phyloP scores from a whole-genome alignment of 192 early-diverging fungal genomes.

The Rhizoclosmatium sp. region DNA sequence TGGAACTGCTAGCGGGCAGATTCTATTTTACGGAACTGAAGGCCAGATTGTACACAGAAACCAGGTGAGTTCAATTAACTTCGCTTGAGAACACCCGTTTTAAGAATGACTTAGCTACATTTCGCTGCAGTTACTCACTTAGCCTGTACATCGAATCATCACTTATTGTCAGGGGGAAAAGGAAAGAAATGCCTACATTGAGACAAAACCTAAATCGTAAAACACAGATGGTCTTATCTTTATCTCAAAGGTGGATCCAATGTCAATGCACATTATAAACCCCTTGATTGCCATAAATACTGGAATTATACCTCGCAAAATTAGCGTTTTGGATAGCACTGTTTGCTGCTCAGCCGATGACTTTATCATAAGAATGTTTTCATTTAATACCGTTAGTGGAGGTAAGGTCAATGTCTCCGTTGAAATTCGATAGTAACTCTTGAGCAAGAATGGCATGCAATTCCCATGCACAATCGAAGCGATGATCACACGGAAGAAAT shows the following conservation, averaged over 20 bases:
- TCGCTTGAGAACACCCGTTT: not conserved
- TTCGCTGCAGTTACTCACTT: conserved; percentile 52
- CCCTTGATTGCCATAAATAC: conserved; percentile 50
- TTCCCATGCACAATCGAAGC: conserved; percentile 47
- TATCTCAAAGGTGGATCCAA: conserved; percentile 35
- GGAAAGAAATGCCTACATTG: conserved; percentile 21
- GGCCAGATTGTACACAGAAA: conserved; percentile 50
- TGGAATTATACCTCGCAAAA: conserved; percentile 40
- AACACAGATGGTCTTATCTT: conserved; percentile 13
- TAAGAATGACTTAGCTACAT: conserved; percentile 43
- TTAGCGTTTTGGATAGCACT: conserved; percentile 43
- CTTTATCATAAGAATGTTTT: conserved; percentile 20
- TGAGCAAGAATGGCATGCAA: conserved; percentile 53
- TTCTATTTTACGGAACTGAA: conserved; percentile 49
- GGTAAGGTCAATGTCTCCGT: not conserved
- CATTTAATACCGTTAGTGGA: not conserved
- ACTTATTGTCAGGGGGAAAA: conserved; percentile 48
- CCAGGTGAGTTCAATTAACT: conserved; percentile 42
- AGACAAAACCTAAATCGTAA: not conserved
- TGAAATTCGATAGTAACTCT: conserved; percentile 50
- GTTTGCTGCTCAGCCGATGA: conserved; percentile 52
- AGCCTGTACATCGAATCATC: conserved; percentile 24
- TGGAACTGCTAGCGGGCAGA: conserved; percentile 57
- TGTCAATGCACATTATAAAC: conserved; percentile 36
- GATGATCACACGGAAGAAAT: conserved; percentile 60